Evolutionary conservation across 1,139 yeast species (phyloP), one percentile per base, ranked within the genome.

Genomic region (Diutina rugosa): DNA sequence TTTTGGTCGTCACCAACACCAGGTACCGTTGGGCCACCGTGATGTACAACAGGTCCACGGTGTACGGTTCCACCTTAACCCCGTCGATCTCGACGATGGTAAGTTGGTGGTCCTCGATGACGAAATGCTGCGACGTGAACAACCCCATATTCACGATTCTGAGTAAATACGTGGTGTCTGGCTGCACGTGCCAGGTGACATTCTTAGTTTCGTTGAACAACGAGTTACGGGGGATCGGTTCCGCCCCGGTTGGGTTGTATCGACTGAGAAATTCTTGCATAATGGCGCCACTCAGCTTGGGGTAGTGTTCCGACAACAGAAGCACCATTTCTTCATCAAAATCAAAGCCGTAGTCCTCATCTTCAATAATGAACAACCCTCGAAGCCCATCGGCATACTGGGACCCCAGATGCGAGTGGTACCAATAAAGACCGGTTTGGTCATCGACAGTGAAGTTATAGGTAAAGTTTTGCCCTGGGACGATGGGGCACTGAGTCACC

Each of bases 181-280:
- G 95, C 70, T 84, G 65, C 53, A 91, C 95, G 9, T 71, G 61
- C 82, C 90, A 81, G 18, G 90, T 81, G 21, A 71, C 76, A 63
- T 83, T 85, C 57, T 79, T 76, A 7, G 95, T 82, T 66, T 90
- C 90, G 72, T 91, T 90, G 70, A 90, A 78, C 57, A 86, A 71
- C 46, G 81, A 64, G 63, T 81, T 83, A 60, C 82, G 82, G 2
- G 98, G 98, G 63, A 91, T 82, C 51, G 98, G 98, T 71, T 91
- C 98, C 45, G 97, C 97, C 61, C 98, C 98, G 6, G 97, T 88
- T 54, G 98, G 98, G 71, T 91, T 91, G 72, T 79, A 85, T 61
- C 86, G 70, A 61, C 75, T 80, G 72, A 89, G 67, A 72, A 90
- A 90, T 21, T 65, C 63, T 9, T 69, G 63, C 60, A 78, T 71